Conservation (phyloP, 306 rosid species). For the Neltuma alba region DNA sequence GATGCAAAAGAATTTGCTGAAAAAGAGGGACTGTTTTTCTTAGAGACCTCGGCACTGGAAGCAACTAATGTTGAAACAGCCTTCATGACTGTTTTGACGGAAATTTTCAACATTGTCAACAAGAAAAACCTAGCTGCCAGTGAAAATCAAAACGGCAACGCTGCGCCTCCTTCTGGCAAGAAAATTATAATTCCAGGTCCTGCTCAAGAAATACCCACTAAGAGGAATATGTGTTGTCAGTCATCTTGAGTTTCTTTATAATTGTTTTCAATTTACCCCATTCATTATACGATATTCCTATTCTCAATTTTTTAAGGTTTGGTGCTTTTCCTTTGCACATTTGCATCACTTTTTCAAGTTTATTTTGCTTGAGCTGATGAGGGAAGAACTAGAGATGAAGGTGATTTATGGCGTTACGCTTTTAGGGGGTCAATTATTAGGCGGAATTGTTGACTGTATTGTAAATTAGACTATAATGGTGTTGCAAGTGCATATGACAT, state of each 20-base stretch:
- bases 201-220: conserved; percentile 82
- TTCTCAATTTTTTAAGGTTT: conserved; percentile 52
- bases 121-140: conserved; percentile 74
- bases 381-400: conserved; percentile 34
- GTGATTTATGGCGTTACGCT: not conserved
- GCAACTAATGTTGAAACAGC: conserved; percentile 86
- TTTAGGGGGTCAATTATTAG: not conserved
- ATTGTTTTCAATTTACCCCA: conserved; percentile 34
- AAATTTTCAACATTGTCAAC: conserved; percentile 84
- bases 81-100: conserved; percentile 83
- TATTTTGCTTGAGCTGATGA: conserved; percentile 49
- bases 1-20: conserved; percentile 95
- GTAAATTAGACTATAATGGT: not conserved
- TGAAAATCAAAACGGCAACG: conserved; percentile 71
- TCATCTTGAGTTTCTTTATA: conserved; percentile 42
- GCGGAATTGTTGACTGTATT: conserved; percentile 3
- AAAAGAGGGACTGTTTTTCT: conserved; percentile 89
- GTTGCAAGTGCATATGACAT: not conserved
- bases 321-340: conserved; percentile 58
- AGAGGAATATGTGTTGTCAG: conserved; percentile 73
- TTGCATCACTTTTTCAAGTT: conserved; percentile 31
- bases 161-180: conserved; percentile 76
- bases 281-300: conserved; percentile 31
- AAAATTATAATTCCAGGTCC: conserved; percentile 92
- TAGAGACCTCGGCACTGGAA: conserved; percentile 92